Base-by-base conservation (phyloP, 768 basidiomycete species). In the Boletus tomentosulus region DNA sequence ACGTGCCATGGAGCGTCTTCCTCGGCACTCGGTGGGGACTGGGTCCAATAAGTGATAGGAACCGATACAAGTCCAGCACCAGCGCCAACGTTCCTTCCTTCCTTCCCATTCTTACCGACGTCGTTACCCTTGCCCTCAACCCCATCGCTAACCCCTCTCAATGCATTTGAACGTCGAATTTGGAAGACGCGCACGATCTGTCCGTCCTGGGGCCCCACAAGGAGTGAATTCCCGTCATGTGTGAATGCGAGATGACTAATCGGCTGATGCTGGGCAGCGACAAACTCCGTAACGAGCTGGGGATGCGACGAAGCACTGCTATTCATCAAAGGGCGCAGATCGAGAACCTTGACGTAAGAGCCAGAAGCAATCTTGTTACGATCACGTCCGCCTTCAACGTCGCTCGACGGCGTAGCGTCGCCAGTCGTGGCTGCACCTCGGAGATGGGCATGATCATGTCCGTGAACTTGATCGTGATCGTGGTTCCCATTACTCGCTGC, bases 281-380 rank as follows among this genome's bases (percentile, higher is more conserved):
- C 50, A 53, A 86, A 83, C 56, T 82, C 77, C 22, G 78, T 70
- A 2, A 85, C 56, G 3, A 25, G 31, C 31, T 65, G 64, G 9
- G 73, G 66, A 47, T 46, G 58, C 2, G 63, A 59, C 25, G 72
- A 61, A 45, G 56, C 33, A 24, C 15, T 52, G 9, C 39, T 28
- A 16, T 56, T 33, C 25, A 71, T 24, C 22, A 80, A 67, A 0
- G 77, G 67, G 24, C 57, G 65, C 6, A 88, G 64, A 65, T 88
- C 86, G 15, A 88, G 55, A 0, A 88, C 73, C 0, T 77, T 79
- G 46, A 88, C 73, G 63, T 76, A 77, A 64, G 74, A 72, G 1
- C 78, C 78, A 13, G 62, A 57, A 50, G 71, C 62, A 19, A 56
- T 44, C 13, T 13, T 2, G 53, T 57, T 33, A 46, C 50, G 25